Base-by-base conservation (phyloP, 257 asterid species). In the Gardenia jasminoides region DNA sequence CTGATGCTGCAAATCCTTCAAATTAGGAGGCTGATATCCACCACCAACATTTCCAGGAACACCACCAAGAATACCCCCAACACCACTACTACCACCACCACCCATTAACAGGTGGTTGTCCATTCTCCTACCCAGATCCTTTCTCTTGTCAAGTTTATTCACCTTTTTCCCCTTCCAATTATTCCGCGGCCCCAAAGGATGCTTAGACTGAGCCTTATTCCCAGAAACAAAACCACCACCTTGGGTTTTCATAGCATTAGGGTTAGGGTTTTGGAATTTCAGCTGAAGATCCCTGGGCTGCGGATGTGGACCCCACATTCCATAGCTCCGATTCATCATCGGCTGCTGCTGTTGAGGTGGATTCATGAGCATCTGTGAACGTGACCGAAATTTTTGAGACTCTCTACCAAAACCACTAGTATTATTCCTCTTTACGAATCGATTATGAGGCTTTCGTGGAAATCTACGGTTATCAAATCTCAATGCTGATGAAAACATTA, bases 101-200 rank as follows among this genome's bases (percentile, higher is more conserved):
- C 72, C 82, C 83, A 81, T 81, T 22, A 77, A 26, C 26, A 79
- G 17, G 7, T 85, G 5, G 75, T 84, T 86, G 66, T 90, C 91
- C 54, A 78, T 87, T 75, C 96, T 85, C 84, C 96, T 84, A 43
- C 86, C 88, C 28, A 62, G 44, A 59, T 84, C 90, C 70, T 65
- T 79, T 59, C 89, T 58, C 79, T 86, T 83, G 20, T 86, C 89
- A 15, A 77, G 86, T 69, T 86, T 89, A 75, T 82, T 86, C 11
- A 84, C 83, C 82, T 87, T 87, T 73, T 91, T 91, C 7, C 96
- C 96, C 83, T 91, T 92, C 97, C 97, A 92, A 82, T 86, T 91
- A 82, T 73, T 89, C 76, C 97, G 81, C 10, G 94, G 92, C 26
- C 93, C 97, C 76, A 90, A 81, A 28, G 92, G 89, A 16, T 83